Base-by-base conservation (phyloP, 208 protist species). In the Herpetomonas muscarum region DNA sequence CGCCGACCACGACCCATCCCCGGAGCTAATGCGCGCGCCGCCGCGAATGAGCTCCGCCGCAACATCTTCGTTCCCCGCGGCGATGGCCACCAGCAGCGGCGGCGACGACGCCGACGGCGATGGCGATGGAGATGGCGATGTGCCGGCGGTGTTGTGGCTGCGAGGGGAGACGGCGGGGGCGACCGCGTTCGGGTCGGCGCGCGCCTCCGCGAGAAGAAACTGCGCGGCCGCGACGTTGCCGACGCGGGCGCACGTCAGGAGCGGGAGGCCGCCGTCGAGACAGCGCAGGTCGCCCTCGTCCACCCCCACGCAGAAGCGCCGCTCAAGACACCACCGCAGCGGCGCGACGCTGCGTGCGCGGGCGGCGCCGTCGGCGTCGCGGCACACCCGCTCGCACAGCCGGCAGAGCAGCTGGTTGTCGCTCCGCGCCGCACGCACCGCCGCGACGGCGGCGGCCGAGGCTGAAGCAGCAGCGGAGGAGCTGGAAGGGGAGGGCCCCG, bases 271-370 rank as follows among this genome's bases (percentile, higher is more conserved):
- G 51, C 57, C 65, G 22, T 53, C 29, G 13, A 13, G 29, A 62
- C 28, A 49, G 31, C n/a, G 15, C 30, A 0, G 29, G 21, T 46
- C 41, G 22, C 15, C 21, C 12, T 31, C 10, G 41, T 46, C 22
- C 19, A 46, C 41, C 5, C 17, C 41, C 5, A 19, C 52, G 49
- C 79, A 74, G 52, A 51, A 67, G 25, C 65, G 55, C 32, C 53
- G 67, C 53, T 82, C 79, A 2, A 83, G 45, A 32, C 83, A 91
- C 83, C 83, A 91, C 25, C 79, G 72, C 47, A 88, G 58, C 53
- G 46, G 76, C 59, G 57, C 45, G 31, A 32, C 24, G 50, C 62
- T 65, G 17, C 61, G 54, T 10, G 24, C 47, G 15, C 22, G 41
- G 26, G 64, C 61, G 30, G 55, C 67, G 30, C 67, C 56, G 36